Conservation (phyloP, 129 eudicot species). For the Ambrosia trifida region DNA sequence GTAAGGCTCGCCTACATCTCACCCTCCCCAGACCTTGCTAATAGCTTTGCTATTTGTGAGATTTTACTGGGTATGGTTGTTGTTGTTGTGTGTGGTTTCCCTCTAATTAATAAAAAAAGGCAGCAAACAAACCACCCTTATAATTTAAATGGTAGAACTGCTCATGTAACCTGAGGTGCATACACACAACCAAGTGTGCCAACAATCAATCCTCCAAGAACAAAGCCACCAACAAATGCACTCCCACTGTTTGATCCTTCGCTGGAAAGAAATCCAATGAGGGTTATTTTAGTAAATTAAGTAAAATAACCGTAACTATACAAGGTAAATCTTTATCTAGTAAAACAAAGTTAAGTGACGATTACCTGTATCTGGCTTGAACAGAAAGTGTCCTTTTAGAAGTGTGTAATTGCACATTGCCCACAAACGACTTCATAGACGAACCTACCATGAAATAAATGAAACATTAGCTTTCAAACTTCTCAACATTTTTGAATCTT, state of each 20-base stretch:
- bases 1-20: no score
- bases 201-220: slow-evolving; percentile 70
- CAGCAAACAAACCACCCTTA: not conserved
- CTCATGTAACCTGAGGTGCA: slow-evolving; percentile 72
- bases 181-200: slow-evolving; percentile 85
- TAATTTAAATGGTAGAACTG: not conserved
- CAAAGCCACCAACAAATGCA: slow-evolving; percentile 68
- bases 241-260: slow-evolving; percentile 50
- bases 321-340: not conserved
- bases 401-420: slow-evolving; percentile 27
- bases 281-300: not conserved
- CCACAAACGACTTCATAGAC: slow-evolving; percentile 27
- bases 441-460: slow-evolving; percentile 34
- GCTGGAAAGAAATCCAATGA: slow-evolving; percentile 34
- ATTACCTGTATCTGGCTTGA: slow-evolving; percentile 65
- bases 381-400: slow-evolving; percentile 41
- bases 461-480: not conserved
- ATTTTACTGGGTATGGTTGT: no score
- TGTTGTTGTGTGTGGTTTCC: no score
- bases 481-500: not conserved
- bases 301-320: not conserved
- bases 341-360: not conserved
- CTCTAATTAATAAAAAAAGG: not conserved
- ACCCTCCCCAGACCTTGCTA: no score
- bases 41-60: no score